phyloP scores from a whole-genome alignment of 1,284 basidiomycete species.

The Puccinia horiana region DNA sequence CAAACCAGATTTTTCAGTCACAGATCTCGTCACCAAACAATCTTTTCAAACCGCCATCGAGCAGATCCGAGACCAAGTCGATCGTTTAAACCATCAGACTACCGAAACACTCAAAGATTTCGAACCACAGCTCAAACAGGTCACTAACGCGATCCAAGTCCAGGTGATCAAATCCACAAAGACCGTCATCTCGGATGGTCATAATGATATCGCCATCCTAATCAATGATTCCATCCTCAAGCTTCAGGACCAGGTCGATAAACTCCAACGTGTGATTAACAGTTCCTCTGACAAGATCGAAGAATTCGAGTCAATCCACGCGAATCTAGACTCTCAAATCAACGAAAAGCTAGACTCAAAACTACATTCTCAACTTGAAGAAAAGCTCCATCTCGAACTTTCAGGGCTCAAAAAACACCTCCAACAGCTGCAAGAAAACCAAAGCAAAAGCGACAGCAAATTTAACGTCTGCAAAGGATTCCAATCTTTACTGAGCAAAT shows the following conservation, averaged over 20 bases:
- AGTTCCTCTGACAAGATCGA: not conserved
- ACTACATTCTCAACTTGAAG: not conserved
- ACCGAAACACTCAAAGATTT: conserved; percentile 10
- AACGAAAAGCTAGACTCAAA: not conserved
- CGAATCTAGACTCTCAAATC: not conserved
- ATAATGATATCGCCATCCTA: conserved; percentile 10
- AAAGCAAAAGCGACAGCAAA: not conserved
- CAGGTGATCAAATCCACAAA: conserved; percentile 34
- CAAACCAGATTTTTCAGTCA: not conserved
- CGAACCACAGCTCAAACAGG: conserved; percentile 23
- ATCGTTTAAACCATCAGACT: not conserved
- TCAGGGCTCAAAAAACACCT: not conserved
- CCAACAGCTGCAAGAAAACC: not conserved
- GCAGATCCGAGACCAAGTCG: conserved; percentile 1
- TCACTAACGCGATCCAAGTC: conserved; percentile 6
- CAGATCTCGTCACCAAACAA: conserved; percentile 7
- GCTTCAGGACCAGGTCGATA: conserved; percentile 20
- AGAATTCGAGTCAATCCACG: not conserved
- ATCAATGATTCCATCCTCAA: not conserved
- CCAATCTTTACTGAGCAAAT: not conserved
- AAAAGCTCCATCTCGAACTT: not conserved
- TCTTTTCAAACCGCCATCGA: not conserved
- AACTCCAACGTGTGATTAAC: conserved; percentile 4
- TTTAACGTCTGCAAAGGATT: not conserved
- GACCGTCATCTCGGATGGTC: conserved; percentile 20